Evolutionary conservation across 2,329 filamentous ascomycete species (phyloP).

Genomic region (Monosporascus sp.): DNA sequence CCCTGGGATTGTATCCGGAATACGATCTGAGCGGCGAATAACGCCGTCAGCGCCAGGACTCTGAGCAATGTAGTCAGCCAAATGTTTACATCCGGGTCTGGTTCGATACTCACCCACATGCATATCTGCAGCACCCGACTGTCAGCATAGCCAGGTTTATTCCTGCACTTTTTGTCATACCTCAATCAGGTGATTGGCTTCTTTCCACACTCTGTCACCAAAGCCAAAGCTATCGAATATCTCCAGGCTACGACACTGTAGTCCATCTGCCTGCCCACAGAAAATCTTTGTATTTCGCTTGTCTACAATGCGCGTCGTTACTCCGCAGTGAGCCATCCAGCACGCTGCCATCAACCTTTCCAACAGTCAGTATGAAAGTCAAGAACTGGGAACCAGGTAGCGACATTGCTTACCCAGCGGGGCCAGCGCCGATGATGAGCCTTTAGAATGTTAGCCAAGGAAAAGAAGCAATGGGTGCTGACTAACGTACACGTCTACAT

Average conservation of each 20-base stretch:
- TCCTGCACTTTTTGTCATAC: constrained; percentile 25
- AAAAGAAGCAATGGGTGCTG: neutral
- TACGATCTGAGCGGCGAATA: constrained; percentile 53
- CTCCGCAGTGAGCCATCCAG: constrained; percentile 36
- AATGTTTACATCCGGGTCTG: neutral
- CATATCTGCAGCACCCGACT: constrained; percentile 15
- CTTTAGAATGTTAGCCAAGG: constrained; percentile 4
- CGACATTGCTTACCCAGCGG: constrained; percentile 19
- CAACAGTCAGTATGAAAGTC: neutral
- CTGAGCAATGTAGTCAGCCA: constrained; percentile 34
- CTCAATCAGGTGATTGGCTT: constrained; percentile 64
- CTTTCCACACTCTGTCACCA: constrained; percentile 57
- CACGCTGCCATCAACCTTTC: constrained; percentile 35
- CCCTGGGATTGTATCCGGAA: constrained; percentile 57
- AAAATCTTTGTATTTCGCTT: constrained; percentile 35
- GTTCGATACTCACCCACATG: constrained; percentile 20
- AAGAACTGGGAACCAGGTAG: neutral
- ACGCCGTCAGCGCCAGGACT: constrained; percentile 56
- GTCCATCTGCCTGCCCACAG: constrained; percentile 39
- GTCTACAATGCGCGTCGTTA: constrained; percentile 38
- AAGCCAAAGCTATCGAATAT: constrained; percentile 69
- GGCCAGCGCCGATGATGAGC: constrained; percentile 24
- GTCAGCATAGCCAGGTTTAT: constrained; percentile 2
- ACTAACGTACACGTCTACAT: constrained; percentile 16
- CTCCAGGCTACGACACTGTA: constrained; percentile 62